Evolutionary conservation across 1,139 yeast species (phyloP), one percentile per base, ranked within the genome.

Genomic region (Magnusiomyces ingens): DNA sequence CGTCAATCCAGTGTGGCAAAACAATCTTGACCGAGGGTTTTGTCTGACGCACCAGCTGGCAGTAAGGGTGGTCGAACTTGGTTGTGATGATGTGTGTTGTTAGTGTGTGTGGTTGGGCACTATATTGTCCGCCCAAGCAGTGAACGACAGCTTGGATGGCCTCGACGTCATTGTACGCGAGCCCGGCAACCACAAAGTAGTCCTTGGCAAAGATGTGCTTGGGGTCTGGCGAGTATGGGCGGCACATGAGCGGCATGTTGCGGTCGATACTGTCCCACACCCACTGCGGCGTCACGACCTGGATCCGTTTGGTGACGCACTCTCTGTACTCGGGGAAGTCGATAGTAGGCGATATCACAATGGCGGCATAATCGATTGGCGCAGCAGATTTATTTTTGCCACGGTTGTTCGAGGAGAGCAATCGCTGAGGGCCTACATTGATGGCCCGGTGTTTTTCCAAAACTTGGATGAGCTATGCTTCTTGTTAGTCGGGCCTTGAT

Each of bases 1-100:
- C 86, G 56, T 84, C 82, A 36, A 74, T 60, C 75, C 97, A 91
- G 35, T 79, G 79, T 0, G 96, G 95, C 12, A 77, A 71, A 1
- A 90, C 93, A 6, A 86, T 75, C 55, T 80, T 78, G 45, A 88
- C 46, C n/a, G 43, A 47, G 3, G 58, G 45, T 19, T 36, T 47
- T 2, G 53, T 70, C 17, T 71, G 69, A 17, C 71, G 67, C 18
- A 71, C 72, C 1, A 75, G 55, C 45, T 57, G 59, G 48, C 70
- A 66, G 52, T 62, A 66, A 1, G 61, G 71, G 58, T 84, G 84
- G 37, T 78, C 70, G 29, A 77, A 65, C 59, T 79, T 80, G 10
- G 70, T 64, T 0, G 95, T 79, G 15, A 91, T 72, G 50, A 89
- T 74, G 72, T 91, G 97, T 0, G 97, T 88, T 1, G 95, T 86